Evolutionary conservation across 495 filamentous ascomycete species (phyloP).

Genomic region (Apodospora peruviana): DNA sequence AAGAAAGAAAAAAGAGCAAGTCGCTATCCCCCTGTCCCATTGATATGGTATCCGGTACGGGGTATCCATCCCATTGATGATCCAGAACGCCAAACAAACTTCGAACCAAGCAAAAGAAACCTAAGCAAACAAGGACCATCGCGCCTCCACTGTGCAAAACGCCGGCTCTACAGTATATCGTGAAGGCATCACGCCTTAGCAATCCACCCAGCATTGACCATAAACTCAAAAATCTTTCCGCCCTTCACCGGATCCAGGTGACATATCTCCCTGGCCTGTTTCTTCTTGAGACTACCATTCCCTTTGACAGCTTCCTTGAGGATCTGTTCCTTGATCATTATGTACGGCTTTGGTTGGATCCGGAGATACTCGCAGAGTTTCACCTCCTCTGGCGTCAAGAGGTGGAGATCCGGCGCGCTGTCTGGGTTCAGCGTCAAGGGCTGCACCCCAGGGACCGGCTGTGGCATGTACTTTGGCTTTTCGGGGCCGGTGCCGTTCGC

Average conservation of each 20-base stretch:
- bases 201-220: constrained; percentile 89
- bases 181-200: constrained; percentile 53
- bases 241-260: constrained; percentile 48
- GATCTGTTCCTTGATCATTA: constrained; percentile 86
- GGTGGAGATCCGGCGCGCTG: constrained; percentile 73
- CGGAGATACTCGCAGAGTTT: constrained; percentile 79
- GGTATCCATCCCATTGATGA: no score
- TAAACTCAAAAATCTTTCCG: constrained; percentile 83
- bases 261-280: constrained; percentile 63
- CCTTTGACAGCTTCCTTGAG: constrained; percentile 84
- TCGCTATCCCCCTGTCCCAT: no score
- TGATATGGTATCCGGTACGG: no score
- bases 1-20: no score
- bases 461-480: constrained; percentile 39
- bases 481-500: constrained; percentile 28
- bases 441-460: constrained; percentile 49
- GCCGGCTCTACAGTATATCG: no score
- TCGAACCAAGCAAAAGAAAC: no score
- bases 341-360: constrained; percentile 86
- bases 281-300: constrained; percentile 85
- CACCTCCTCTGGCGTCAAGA: constrained; percentile 77
- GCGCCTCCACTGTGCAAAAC: no score
- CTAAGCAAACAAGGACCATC: no score
- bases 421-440: constrained; percentile 69
- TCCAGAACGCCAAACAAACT: no score